A percentile compares a stretch with the other conserved stretches of the same genome.
These are phyloP conservation scores for Eutypa lata DNA, from an alignment of 2,329 filamentous ascomycete species.

Conservation along the genomic window DNA sequence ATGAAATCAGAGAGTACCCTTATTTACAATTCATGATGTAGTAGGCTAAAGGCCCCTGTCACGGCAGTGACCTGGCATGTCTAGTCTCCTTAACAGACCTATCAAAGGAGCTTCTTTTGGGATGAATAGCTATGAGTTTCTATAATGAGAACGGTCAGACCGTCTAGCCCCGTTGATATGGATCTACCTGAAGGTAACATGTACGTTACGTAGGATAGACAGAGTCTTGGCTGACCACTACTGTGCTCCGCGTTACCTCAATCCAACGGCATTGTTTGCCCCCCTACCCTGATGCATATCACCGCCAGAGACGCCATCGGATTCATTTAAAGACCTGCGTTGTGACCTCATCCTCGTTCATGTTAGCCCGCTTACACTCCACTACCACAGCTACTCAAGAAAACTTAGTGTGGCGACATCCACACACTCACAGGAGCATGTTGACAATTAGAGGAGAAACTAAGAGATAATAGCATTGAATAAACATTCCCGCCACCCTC, in stretches of 20 bases:
- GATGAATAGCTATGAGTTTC: background rate
- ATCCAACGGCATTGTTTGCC: background rate
- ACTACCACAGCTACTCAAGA: background rate
- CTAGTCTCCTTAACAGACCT: too few relatives aligned
- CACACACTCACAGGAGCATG: constrained; percentile 5
- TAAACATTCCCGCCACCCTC: constrained; percentile 1
- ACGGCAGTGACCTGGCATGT: background rate
- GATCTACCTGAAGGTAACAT: background rate
- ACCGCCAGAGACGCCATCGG: background rate
- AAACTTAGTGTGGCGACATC: constrained; percentile 8
- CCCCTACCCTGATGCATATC: background rate
- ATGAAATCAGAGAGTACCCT: too few relatives aligned
- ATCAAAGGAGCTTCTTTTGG: background rate
- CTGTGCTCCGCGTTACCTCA: background rate
- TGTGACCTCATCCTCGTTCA: constrained; percentile 23
- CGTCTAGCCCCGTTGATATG: background rate
- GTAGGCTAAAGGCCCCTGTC: background rate
- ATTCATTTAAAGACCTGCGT: constrained; percentile 11
- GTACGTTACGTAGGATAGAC: background rate
- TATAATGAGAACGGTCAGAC: background rate
- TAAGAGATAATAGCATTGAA: background rate
- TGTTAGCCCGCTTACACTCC: background rate
- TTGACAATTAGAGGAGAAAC: constrained; percentile 8
- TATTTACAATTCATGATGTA: background rate
- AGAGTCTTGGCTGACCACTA: background rate